These are phyloP conservation scores for Sesbania bispinosa DNA, from an alignment of 306 rosid genomes.

Conservation along the genomic window DNA sequence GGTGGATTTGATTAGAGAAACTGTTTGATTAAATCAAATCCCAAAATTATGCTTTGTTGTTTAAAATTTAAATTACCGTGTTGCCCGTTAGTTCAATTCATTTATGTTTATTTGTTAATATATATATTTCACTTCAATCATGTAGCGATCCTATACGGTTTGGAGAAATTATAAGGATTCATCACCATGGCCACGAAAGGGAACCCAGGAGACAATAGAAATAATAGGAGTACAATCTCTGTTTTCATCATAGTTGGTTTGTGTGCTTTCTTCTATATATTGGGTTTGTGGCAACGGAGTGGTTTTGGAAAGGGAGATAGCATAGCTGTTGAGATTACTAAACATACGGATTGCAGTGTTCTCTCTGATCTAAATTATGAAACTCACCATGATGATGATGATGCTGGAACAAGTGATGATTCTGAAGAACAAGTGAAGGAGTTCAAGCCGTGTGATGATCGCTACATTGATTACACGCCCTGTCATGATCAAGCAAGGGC, in stretches of 20 bases:
- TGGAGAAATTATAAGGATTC: constrained; percentile 22
- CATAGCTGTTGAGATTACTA: constrained; percentile 70
- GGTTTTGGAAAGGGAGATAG: constrained; percentile 90
- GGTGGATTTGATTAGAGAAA: not conserved
- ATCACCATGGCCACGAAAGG: constrained; percentile 73
- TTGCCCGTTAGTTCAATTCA: not conserved
- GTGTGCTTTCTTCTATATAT: constrained; percentile 76
- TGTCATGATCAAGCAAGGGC: constrained; percentile 77
- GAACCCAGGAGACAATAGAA: constrained; percentile 59
- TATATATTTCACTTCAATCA: not conserved
- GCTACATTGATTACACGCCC: constrained; percentile 66
- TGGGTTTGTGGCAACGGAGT: constrained; percentile 88
- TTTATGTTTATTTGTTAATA: constrained; percentile 6
- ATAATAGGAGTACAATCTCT: constrained; percentile 40
- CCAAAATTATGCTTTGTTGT: not conserved
- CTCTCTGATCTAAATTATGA: constrained; percentile 64
- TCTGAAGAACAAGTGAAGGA: constrained; percentile 35
- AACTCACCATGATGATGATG: constrained; percentile 57
- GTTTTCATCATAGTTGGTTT: constrained; percentile 59
- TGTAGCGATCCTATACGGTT: constrained; percentile 2
- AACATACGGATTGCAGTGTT: constrained; percentile 66
- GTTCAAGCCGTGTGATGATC: constrained; percentile 51
- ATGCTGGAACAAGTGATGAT: constrained; percentile 34
- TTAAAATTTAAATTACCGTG: not conserved
- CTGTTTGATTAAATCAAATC: constrained; percentile 18